These are phyloP conservation scores for Karstenula rhodostoma DNA, from an alignment of 2,329 filamentous ascomycete genomes.

Conservation along the genomic window DNA sequence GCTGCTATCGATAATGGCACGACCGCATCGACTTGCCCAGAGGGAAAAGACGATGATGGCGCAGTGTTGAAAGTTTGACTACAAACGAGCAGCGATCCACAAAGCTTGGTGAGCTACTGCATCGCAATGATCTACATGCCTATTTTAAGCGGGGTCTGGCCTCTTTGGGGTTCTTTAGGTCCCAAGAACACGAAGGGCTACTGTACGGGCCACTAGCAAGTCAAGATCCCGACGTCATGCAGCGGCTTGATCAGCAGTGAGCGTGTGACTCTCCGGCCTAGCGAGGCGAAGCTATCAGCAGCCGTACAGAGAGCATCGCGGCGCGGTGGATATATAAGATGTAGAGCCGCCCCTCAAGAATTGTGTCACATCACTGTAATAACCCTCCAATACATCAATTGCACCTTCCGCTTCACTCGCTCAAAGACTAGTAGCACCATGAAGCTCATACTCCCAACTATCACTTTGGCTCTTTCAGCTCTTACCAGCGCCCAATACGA, in stretches of 20 bases:
- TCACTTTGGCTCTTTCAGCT: conserved; percentile 34
- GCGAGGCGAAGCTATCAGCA: conserved; percentile 9
- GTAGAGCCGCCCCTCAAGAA: not conserved
- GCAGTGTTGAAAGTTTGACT: conserved; percentile 23
- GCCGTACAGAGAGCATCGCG: not conserved
- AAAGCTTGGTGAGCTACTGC: conserved; percentile 22
- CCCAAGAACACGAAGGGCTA: conserved; percentile 19
- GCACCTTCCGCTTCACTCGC: conserved; percentile 8
- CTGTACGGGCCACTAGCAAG: conserved; percentile 6
- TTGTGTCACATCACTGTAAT: not conserved
- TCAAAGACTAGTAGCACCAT: conserved; percentile 21
- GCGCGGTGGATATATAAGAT: conserved; percentile 4
- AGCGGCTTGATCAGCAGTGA: conserved; percentile 18
- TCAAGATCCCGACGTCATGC: conserved; percentile 16
- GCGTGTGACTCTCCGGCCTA: conserved; percentile 19
- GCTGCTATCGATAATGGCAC: not conserved
- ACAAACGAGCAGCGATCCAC: conserved; percentile 16
- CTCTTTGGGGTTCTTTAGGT: conserved; percentile 8
- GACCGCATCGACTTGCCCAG: conserved; percentile 5
- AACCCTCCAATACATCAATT: not conserved
- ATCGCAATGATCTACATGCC: conserved; percentile 6
- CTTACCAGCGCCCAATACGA: conserved; percentile 44
- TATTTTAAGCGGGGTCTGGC: not conserved
- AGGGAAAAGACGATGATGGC: conserved; percentile 18
- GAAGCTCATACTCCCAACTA: conserved; percentile 28